Evolutionary conservation across 768 basidiomycete species (phyloP).

Genomic region (Strobilomyces confusus): DNA sequence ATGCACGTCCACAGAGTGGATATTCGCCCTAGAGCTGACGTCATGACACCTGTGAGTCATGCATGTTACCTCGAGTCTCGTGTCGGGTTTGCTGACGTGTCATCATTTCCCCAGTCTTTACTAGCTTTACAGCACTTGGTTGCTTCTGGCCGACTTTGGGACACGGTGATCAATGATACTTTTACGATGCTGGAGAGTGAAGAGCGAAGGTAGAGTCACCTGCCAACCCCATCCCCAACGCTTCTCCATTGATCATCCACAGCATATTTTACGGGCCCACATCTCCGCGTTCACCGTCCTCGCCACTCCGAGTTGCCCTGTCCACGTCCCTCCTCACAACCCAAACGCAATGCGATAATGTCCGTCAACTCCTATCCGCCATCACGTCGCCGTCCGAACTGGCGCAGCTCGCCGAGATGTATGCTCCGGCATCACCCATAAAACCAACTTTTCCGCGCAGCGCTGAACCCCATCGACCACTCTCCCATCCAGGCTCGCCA

Average conservation of each 20-base stretch:
- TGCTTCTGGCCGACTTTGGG: conserved; percentile 66
- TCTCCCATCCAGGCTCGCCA: conserved; percentile 39
- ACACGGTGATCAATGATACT: conserved; percentile 67
- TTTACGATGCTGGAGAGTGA: conserved; percentile 63
- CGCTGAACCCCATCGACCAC: conserved; percentile 36
- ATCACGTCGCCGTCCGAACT: conserved; percentile 68
- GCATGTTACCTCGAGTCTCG: not conserved
- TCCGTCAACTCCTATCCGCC: conserved; percentile 74
- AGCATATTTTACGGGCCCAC: conserved; percentile 39
- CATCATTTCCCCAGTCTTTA: conserved; percentile 47
- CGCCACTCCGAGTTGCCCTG: conserved; percentile 59
- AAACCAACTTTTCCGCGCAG: conserved; percentile 24
- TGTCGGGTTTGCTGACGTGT: conserved; percentile 1
- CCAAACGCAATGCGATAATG: conserved; percentile 76
- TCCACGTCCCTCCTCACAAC: conserved; percentile 72
- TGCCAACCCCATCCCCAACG: not conserved
- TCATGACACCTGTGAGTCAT: conserved; percentile 50
- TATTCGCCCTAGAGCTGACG: conserved; percentile 38
- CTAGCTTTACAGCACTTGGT: conserved; percentile 65
- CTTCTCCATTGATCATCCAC: conserved; percentile 6
- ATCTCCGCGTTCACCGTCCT: conserved; percentile 31
- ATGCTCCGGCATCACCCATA: conserved; percentile 70
- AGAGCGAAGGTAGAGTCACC: conserved; percentile 53
- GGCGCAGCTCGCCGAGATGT: conserved; percentile 84
- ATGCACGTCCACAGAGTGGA: conserved; percentile 35